A percentile compares a stretch with the other conserved stretches of the same genome.
Conservation (phyloP, 148 eudicot genomes). For the Mesembryanthemum crystallinum region DNA sequence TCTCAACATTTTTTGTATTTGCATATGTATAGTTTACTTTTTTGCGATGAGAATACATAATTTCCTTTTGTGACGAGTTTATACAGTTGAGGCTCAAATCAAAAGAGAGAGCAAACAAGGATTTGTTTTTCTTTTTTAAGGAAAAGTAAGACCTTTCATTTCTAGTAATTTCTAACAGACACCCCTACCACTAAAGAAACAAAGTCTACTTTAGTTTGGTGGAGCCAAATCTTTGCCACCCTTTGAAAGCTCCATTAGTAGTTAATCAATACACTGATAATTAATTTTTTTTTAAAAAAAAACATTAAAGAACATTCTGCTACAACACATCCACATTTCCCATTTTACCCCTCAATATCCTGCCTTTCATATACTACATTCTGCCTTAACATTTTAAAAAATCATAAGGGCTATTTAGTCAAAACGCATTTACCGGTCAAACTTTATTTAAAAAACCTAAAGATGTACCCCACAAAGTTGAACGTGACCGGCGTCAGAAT, state of each 20-base stretch:
- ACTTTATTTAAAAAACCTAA: slow-evolving; percentile 27
- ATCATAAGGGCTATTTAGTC: slow-evolving; percentile 10
- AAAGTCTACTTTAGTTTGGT: not conserved
- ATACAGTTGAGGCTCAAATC: no score
- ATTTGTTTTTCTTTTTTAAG: no score
- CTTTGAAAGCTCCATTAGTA: not conserved
- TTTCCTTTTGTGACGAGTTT: no score
- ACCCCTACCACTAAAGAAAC: no score
- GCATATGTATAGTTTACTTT: no score
- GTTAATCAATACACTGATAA: no score
- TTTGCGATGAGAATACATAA: no score
- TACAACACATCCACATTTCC: not conserved
- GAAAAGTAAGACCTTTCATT: no score
- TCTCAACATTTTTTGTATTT: no score
- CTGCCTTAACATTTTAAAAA: not conserved
- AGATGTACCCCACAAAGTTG: slow-evolving; percentile 28
- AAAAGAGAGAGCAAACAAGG: not conserved
- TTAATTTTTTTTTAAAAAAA: no score
- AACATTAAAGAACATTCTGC: not conserved
- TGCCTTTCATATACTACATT: no score
- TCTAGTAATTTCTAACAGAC: no score
- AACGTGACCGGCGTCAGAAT: slow-evolving; percentile 21
- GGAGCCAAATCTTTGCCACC: slow-evolving; percentile 12
- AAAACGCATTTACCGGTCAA: not conserved
- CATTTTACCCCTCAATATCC: not conserved